Base-by-base conservation (phyloP, 1,139 yeast species). In the Pichia sp. region DNA sequence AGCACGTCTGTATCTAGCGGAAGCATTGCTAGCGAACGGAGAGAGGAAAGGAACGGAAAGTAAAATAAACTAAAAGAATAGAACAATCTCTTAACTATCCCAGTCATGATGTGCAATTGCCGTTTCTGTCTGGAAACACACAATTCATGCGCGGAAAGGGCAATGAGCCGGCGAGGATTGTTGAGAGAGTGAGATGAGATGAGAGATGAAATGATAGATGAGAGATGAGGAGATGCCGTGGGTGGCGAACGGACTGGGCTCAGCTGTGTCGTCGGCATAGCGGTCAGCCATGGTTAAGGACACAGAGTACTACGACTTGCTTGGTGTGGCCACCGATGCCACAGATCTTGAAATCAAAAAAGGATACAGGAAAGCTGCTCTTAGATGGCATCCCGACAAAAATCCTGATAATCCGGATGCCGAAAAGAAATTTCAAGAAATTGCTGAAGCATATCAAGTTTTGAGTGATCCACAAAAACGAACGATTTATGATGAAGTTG, bases 321-420 rank as follows among this genome's bases (percentile, higher is more conserved):
- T 91, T 48, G 86, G 76, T 18, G 72, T 93, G 27, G 51, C 65
- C 31, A 71, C 82, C 5, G 76, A 75, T 22, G 97, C 98, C 30
- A 76, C 89, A 1, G 76, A 83, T 6, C 69, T 78, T 23, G 95
- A 87, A 44, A 89, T 91, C 63, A 93, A 91, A 62, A 87, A 86
- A 62, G 96, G 96, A 0, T 91, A 91, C 64, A 72, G 98, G 48
- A 83, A 82, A 62, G 80, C 81, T 57, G 97, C 97, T 8, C 80
- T 91, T 60, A 70, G 67, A 45, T 82, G 88, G 49, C 98, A 93
- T 62, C 98, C 98, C 0, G 98, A 91, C 62, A 93, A 91, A 66
- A 88, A 91, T 56, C 97, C 96, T 8, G 78, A 81, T 53, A 85
- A 82, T 55, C 89, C 91, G 6, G 67, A 68, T 23, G 96, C 96